Percentiles rank a stretch among this genome's conserved stretches.
These are phyloP conservation scores for Debaryomyces sp. DNA, from an alignment of 1,139 yeast genomes.

Conservation along the genomic window DNA sequence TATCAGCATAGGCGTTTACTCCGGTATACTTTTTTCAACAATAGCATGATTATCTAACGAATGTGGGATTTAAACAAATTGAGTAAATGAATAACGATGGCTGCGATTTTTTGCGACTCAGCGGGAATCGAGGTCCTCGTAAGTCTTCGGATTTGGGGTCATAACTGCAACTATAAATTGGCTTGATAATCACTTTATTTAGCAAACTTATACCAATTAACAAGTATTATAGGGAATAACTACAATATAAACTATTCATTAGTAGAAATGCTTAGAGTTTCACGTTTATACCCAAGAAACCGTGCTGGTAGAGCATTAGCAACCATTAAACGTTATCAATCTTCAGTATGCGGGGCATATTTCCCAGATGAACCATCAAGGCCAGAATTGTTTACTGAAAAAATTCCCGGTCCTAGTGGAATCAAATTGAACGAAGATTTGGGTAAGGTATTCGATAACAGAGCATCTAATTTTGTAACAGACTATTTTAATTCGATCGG, in stretches of 20 bases:
- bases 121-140: slow-evolving; percentile 2
- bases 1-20: neutral
- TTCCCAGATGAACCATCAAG: slow-evolving; percentile 56
- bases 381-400: slow-evolving; percentile 49
- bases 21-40: neutral
- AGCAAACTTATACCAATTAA: neutral
- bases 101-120: neutral
- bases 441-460: slow-evolving; percentile 61
- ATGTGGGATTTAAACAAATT: neutral
- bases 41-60: neutral
- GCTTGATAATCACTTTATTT: neutral
- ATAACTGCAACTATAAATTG: neutral
- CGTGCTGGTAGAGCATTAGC: neutral
- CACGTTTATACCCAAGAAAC: slow-evolving; percentile 2
- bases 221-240: neutral
- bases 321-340: slow-evolving; percentile 8
- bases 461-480: slow-evolving; percentile 69
- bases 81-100: neutral
- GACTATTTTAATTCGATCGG: slow-evolving; percentile 70
- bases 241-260: neutral
- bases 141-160: neutral
- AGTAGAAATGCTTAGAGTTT: slow-evolving; percentile 3
- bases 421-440: slow-evolving; percentile 48
- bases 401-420: slow-evolving; percentile 67
- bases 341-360: slow-evolving; percentile 24